These are phyloP conservation scores for Botrytis cinerea DNA, from an alignment of 2,329 filamentous ascomycete genomes.

Conservation along the genomic window DNA sequence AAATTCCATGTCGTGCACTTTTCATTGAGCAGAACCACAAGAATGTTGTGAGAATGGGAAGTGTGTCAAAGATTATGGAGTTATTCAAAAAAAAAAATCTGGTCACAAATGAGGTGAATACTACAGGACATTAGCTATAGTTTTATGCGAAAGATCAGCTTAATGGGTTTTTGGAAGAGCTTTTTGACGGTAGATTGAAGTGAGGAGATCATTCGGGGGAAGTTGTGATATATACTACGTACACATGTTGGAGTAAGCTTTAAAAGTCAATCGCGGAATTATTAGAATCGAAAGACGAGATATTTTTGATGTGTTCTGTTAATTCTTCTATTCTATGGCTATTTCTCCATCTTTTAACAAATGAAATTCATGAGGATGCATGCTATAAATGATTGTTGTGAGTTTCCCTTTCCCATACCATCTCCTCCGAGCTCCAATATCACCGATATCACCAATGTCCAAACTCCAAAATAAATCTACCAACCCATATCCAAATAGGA, in stretches of 20 bases:
- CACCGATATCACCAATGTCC: not conserved
- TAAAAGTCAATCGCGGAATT: not conserved
- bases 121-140: not conserved
- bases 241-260: no score
- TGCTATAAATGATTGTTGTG: not conserved
- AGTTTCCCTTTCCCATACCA: not conserved
- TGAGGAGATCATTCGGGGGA: no score
- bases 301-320: not conserved
- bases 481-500: not conserved
- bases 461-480: slow-evolving; percentile 6
- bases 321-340: not conserved
- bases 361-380: not conserved
- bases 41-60: not conserved
- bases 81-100: not conserved
- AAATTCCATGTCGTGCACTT: not conserved
- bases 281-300: not conserved
- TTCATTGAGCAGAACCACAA: not conserved
- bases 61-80: not conserved
- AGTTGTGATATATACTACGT: no score
- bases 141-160: not conserved
- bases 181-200: not conserved
- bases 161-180: not conserved
- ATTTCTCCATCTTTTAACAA: not conserved
- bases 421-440: not conserved
- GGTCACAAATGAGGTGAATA: not conserved